Base-by-base conservation (phyloP, 2,329 filamentous ascomycete species). In the Pseudogymnoascus sp. region DNA sequence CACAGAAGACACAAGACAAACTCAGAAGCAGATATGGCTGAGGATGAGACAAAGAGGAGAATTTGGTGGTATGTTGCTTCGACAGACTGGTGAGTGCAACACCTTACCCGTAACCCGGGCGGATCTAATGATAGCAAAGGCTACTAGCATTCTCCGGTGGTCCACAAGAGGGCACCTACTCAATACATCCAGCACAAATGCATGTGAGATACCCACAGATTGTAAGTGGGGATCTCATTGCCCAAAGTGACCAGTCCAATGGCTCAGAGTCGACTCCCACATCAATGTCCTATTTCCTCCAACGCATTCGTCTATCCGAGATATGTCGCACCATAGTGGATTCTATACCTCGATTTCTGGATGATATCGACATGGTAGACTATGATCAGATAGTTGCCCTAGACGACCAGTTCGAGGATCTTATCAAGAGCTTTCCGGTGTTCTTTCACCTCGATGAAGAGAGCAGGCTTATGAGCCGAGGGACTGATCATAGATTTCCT, bases 41-140 rank as follows among this genome's bases (percentile, higher is more conserved):
- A 68, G n/a, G 66, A 72, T 6, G 77, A 78, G 59, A 71, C 74
- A 2, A 71, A 72, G 26, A 65, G 77, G 33, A 72, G 76, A n/a
- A 66, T 76, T 2, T 78, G 75, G 76, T 78, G 76, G 76, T 76
- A 78, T 67, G 63, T 78, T 6, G 71, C 69, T 22, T 67, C 71
- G 8, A 72, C 71, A 38, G 76, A 78, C 61, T 78, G 75, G 75
- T 74, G 67, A 59, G 68, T 60, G 6, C 12, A 40, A 19, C 14
- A 37, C 12, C 16, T 6, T 62, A 61, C 62, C 41, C 43, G 61
- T 26, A 63, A 62, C 40, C 41, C 60, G 5, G 56, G 50, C 28
- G 50, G 61, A 16, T 63, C 69, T 62, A 60, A 72, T 59, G 64
- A 66, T 33, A 41, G 53, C 1, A 19, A 65, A 65, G 71, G 73